Base-by-base conservation (phyloP, 78 protist species). In the Dictyostelium intermedium region DNA sequence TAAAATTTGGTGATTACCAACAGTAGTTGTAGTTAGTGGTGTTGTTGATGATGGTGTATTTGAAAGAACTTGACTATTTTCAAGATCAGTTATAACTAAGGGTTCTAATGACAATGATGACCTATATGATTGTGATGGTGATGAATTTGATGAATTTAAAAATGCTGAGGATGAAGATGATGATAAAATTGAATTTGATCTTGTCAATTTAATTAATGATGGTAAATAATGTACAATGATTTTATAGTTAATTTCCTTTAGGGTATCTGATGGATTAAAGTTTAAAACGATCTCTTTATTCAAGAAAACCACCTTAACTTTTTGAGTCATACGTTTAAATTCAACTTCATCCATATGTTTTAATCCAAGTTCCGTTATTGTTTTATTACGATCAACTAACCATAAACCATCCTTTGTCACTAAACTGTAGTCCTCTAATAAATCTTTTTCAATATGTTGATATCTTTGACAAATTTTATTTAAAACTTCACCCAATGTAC, bases 391-490 rank as follows among this genome's bases (percentile, higher is more conserved):
- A 23, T 89, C 94, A 11, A 77, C 70, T 18, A 89, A 34, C 94
- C 94, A 89, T 13, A n/a, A n/a, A 13, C 85, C 85, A 47, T 78
- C 87, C 18, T 30, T 69, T 20, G 79, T 35, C 7, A 60, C n/a
- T 14, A 89, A 83, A 50, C 63, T 80, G 43, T 89, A 89, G 23
- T 89, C 94, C 3, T 89, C 94, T 18, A 89, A 45, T 30, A 89
- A 61, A 27, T 89, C 94, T 27, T 83, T 83, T 47, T 89, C 94
- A 66, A 89, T 78, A 70, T 89, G 82, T 73, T 50, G 81, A 47
- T 86, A 86, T 53, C 56, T 37, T 66, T 18, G 63, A 56, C 73
- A 80, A 66, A 89, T 79, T 50, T 80, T 89, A 41, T 63, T 72
- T 66, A 89, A 74, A 20, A 89, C 14, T 23, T 89, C 94, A 20